A percentile compares a stretch with the other conserved stretches of the same genome.
Conservation (phyloP, 2,329 filamentous ascomycete genomes). For the Cladosporium sp. region DNA sequence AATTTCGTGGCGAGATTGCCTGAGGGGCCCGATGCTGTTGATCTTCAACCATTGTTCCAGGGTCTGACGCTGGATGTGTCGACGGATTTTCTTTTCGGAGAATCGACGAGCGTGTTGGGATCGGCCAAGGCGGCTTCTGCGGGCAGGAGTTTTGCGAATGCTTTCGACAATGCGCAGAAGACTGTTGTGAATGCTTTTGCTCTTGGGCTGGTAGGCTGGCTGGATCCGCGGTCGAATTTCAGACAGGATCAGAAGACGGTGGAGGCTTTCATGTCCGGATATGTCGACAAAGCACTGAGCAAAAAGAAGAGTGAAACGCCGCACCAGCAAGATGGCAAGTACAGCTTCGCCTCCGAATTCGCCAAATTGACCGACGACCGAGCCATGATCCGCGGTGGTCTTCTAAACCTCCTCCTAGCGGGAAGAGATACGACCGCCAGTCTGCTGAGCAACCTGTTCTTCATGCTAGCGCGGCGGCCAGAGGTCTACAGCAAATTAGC, state of each 20-base stretch:
- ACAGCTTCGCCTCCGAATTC: slow-evolving; percentile 85
- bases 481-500: slow-evolving; percentile 67
- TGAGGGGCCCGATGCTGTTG: slow-evolving; percentile 51
- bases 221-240: slow-evolving; percentile 39
- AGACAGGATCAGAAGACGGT: slow-evolving; percentile 43
- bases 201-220: slow-evolving; percentile 39
- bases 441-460: slow-evolving; percentile 79
- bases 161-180: slow-evolving; percentile 47
- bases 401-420: slow-evolving; percentile 78
- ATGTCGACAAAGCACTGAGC: slow-evolving; percentile 45
- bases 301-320: slow-evolving; percentile 51
- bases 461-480: slow-evolving; percentile 75
- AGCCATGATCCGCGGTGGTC: slow-evolving; percentile 76
- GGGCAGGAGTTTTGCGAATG: slow-evolving; percentile 38
- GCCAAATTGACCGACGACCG: slow-evolving; percentile 71
- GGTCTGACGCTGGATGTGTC: slow-evolving; percentile 79
- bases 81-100: slow-evolving; percentile 81
- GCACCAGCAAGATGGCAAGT: slow-evolving; percentile 67
- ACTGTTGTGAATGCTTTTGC: slow-evolving; percentile 40
- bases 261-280: slow-evolving; percentile 48
- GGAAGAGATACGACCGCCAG: slow-evolving; percentile 84
- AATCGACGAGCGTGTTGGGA: slow-evolving; percentile 29
- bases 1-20: slow-evolving; percentile 67
- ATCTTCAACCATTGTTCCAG: slow-evolving; percentile 77
- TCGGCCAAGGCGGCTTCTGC: slow-evolving; percentile 25